These are phyloP conservation scores for Globisporangium paroecandrum DNA, from an alignment of 352 stramenopile species.

Conservation along the genomic window DNA sequence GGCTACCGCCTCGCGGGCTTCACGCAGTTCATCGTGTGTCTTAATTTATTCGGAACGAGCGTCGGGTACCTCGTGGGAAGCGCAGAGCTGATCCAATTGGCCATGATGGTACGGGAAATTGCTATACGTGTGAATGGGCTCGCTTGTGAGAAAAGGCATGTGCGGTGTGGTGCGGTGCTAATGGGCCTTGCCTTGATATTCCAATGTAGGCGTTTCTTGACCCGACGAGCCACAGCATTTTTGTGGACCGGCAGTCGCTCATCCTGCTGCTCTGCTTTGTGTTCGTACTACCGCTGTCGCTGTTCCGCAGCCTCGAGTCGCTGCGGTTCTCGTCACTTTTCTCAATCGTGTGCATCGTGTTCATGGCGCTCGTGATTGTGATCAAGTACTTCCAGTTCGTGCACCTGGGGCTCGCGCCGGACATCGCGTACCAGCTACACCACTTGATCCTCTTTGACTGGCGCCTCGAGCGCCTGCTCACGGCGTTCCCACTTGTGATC, in stretches of 20 bases:
- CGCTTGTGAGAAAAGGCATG: not conserved
- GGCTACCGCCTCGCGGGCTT: constrained; percentile 63
- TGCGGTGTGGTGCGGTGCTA: not conserved
- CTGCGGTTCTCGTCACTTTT: constrained; percentile 87
- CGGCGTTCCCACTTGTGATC: constrained; percentile 77
- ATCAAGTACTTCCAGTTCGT: constrained; percentile 90
- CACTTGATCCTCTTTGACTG: constrained; percentile 78
- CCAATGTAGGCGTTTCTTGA: constrained; percentile 36
- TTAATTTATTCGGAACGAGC: constrained; percentile 87
- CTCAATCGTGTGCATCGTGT: constrained; percentile 85
- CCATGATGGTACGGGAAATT: constrained; percentile 34
- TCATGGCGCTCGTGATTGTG: constrained; percentile 85
- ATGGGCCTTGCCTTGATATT: not conserved
- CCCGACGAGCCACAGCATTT: constrained; percentile 40
- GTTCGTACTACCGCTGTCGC: constrained; percentile 77
- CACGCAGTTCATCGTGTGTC: constrained; percentile 74
- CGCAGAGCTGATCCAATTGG: constrained; percentile 71
- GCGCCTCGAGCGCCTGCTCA: constrained; percentile 54
- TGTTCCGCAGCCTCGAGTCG: constrained; percentile 79
- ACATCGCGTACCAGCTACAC: constrained; percentile 69
- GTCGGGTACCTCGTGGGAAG: constrained; percentile 83
- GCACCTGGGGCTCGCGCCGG: constrained; percentile 51
- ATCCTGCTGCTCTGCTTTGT: constrained; percentile 55
- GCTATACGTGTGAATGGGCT: not conserved
- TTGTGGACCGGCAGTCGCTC: constrained; percentile 62